These are phyloP conservation scores for Trebouxiophyceae sp. DNA, from an alignment of 163 green algal species.

Conservation along the genomic window DNA sequence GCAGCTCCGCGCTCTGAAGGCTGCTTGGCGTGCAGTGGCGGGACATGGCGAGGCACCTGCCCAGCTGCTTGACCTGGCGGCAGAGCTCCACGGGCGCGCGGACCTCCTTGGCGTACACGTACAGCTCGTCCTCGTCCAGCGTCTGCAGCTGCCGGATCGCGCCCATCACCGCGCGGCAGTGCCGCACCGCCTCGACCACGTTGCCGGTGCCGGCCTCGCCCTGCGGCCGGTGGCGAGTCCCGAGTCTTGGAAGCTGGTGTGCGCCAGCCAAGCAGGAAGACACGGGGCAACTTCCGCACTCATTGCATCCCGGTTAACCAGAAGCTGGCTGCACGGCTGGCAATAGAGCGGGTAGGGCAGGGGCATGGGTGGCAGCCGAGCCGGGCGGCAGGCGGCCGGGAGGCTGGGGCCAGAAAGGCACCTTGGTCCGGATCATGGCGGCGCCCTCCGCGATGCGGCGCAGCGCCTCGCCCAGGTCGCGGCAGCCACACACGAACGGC, in stretches of 20 bases:
- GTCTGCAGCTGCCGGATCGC: slow-evolving; percentile 90
- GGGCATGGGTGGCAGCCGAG: neutral
- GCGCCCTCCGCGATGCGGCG: slow-evolving; percentile 93
- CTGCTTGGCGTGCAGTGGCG: neutral
- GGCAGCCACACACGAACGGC: slow-evolving; percentile 97
- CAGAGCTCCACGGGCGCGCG: slow-evolving; percentile 92
- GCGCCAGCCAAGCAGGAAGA: no score
- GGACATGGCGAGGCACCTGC: no score
- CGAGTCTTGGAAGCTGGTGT: no score
- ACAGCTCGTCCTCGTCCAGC: slow-evolving; percentile 99
- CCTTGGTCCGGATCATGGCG: slow-evolving; percentile 97
- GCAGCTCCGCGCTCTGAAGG: no score
- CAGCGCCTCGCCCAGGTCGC: slow-evolving; percentile 98
- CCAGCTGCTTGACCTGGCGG: slow-evolving; percentile 89
- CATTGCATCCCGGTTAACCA: no score
- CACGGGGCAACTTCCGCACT: no score
- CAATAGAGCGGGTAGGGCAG: no score
- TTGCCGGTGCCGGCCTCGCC: slow-evolving; percentile 98
- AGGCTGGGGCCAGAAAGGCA: neutral
- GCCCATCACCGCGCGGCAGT: slow-evolving; percentile 90
- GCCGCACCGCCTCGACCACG: slow-evolving; percentile 96
- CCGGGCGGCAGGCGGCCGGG: no score
- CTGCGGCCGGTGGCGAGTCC: no score
- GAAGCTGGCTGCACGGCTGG: no score
- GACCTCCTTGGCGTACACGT: slow-evolving; percentile 99